These are phyloP conservation scores for Xylaria sp. DNA, from an alignment of 2,329 filamentous ascomycete species.

Conservation along the genomic window DNA sequence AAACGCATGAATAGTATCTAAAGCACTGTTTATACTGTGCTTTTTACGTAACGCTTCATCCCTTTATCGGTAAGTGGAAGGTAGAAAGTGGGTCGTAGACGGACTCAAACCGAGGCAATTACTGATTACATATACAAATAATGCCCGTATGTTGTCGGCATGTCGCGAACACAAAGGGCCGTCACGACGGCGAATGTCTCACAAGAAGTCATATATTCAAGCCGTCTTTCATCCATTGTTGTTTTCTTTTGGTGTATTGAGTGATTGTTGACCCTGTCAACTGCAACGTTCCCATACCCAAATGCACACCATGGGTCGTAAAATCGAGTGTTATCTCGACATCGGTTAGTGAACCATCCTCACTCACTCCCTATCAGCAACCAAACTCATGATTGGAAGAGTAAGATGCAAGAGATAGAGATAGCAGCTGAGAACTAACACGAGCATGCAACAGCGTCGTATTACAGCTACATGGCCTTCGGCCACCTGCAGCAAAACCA, in stretches of 20 bases:
- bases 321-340: constrained; percentile 63
- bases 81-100: not conserved
- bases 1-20: too few species aligned
- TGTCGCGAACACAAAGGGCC: not conserved
- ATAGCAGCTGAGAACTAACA: constrained; percentile 1
- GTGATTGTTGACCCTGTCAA: not conserved
- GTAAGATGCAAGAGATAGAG: not conserved
- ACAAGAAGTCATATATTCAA: not conserved
- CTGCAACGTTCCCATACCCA: not conserved
- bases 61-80: not conserved
- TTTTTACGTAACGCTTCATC: too few species aligned
- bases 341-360: constrained; percentile 44
- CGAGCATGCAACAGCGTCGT: constrained; percentile 50
- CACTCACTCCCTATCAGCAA: too few species aligned
- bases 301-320: constrained; percentile 47
- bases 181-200: not conserved
- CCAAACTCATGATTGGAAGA: too few species aligned
- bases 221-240: not conserved
- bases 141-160: not conserved
- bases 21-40: too few species aligned
- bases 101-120: not conserved
- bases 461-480: constrained; percentile 54
- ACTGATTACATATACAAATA: constrained; percentile 7
- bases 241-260: not conserved
- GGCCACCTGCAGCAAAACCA: constrained; percentile 54